phyloP scores from a whole-genome alignment of 2,329 filamentous ascomycete species.

The Penicillium sp. region DNA sequence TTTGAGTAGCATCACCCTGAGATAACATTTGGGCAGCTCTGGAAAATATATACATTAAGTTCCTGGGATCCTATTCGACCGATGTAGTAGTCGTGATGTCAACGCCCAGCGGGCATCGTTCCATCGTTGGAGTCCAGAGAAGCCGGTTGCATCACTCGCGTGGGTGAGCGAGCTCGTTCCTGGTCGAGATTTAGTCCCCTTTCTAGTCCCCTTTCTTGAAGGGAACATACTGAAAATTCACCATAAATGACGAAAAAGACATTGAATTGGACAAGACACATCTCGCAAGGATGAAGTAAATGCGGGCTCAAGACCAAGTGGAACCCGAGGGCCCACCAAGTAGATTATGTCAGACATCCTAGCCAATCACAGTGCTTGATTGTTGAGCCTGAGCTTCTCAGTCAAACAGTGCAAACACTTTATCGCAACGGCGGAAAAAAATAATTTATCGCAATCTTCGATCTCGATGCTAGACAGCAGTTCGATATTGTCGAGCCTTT shows the following conservation, averaged over 20 bases:
- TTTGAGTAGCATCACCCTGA: neutral
- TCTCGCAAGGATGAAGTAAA: no score
- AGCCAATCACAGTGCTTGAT: neutral
- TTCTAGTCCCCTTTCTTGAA: no score
- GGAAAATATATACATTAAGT: neutral
- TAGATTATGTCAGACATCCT: neutral
- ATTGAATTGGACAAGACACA: neutral
- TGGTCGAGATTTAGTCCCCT: neutral
- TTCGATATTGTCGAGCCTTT: conserved; percentile 3
- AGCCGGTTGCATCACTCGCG: conserved; percentile 8
- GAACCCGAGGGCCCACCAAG: neutral
- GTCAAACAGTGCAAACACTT: conserved; percentile 26
- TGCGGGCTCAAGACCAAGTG: no score
- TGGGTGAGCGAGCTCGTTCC: neutral
- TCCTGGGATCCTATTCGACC: conserved; percentile 6
- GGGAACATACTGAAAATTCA: no score
- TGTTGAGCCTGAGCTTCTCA: neutral
- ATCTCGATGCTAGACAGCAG: conserved; percentile 6
- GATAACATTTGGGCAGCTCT: neutral
- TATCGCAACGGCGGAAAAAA: conserved; percentile 26
- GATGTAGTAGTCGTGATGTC: conserved; percentile 21
- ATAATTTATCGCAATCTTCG: conserved; percentile 26
- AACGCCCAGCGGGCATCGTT: conserved; percentile 8
- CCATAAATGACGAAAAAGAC: neutral
- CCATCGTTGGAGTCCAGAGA: neutral